Evolutionary conservation across 768 basidiomycete genomes (phyloP).

Genomic region (Cystobasidium ongulense): DNA sequence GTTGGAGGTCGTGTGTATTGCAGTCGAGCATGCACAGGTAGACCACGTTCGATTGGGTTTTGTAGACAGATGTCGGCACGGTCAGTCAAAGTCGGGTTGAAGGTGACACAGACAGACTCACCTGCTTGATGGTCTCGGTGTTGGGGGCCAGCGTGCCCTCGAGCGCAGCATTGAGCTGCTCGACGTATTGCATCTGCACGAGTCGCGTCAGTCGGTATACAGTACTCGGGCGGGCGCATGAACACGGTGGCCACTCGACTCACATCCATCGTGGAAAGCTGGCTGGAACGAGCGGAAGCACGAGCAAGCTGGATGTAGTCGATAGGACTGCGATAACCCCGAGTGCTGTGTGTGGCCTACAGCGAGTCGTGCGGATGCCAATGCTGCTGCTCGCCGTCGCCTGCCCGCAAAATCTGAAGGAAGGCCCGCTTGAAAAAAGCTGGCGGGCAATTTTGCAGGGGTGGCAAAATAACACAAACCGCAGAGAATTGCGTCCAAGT

Average conservation of each 20-base stretch:
- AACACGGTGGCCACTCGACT: not conserved
- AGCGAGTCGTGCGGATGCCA: too few relatives aligned
- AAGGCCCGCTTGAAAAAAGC: not conserved
- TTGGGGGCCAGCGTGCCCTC: slow-evolving; percentile 78
- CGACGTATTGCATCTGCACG: slow-evolving; percentile 54
- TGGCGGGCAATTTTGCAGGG: not conserved
- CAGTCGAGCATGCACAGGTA: too few relatives aligned
- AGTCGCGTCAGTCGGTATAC: not conserved
- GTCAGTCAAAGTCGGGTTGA: slow-evolving; percentile 33
- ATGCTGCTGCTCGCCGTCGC: too few relatives aligned
- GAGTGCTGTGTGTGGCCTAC: too few relatives aligned
- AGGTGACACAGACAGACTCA: slow-evolving; percentile 48
- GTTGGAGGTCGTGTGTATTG: not conserved
- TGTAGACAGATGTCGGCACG: not conserved
- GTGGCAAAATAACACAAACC: not conserved
- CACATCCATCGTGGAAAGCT: not conserved
- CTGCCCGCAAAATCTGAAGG: not conserved
- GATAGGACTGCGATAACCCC: too few relatives aligned
- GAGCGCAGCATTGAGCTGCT: slow-evolving; percentile 74
- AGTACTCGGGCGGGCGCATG: too few relatives aligned
- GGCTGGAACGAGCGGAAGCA: too few relatives aligned
- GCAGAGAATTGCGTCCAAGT: too few relatives aligned
- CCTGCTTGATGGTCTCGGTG: slow-evolving; percentile 78
- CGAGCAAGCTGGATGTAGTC: too few relatives aligned
- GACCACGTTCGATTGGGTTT: not conserved